Evolutionary conservation across 2,329 filamentous ascomycete species (phyloP).

Genomic region (Xylariales sp.): DNA sequence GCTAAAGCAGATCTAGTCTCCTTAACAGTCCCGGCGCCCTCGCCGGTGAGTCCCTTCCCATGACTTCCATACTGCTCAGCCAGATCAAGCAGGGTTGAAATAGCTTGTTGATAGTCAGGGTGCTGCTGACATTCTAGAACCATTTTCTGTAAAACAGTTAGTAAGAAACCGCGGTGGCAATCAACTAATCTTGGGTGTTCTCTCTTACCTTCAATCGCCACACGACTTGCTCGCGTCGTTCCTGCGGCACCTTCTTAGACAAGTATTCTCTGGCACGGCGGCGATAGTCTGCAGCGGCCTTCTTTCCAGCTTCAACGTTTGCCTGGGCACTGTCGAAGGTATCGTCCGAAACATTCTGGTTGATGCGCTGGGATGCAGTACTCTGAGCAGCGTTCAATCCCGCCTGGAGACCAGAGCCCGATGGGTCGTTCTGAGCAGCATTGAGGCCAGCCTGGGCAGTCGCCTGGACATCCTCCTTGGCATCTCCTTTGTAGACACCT

Average conservation of each 20-base stretch:
- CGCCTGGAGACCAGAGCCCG: slow-evolving; percentile 18
- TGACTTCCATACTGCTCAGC: slow-evolving; percentile 83
- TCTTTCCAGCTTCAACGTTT: slow-evolving; percentile 41
- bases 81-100: slow-evolving; percentile 78
- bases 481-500: slow-evolving; percentile 51
- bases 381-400: slow-evolving; percentile 18
- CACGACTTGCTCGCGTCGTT: slow-evolving; percentile 87
- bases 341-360: slow-evolving; percentile 63
- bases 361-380: slow-evolving; percentile 49
- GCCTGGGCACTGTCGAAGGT: slow-evolving; percentile 44
- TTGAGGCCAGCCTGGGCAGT: slow-evolving; percentile 46
- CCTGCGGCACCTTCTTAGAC: slow-evolving; percentile 80
- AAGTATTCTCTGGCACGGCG: slow-evolving; percentile 65
- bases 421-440: slow-evolving; percentile 25
- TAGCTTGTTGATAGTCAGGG: slow-evolving; percentile 87
- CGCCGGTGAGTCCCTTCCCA: slow-evolving; percentile 58
- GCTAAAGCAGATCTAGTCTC: slow-evolving; percentile 65
- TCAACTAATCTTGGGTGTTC: too few species aligned
- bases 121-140: slow-evolving; percentile 94
- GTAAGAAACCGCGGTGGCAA: too few species aligned
- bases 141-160: slow-evolving; percentile 69
- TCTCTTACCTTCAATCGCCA: slow-evolving; percentile 72
- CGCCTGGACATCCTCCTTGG: slow-evolving; percentile 55
- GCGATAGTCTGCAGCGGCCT: slow-evolving; percentile 34
- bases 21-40: slow-evolving; percentile 65